Percentiles rank a stretch among this genome's conserved stretches.
Conservation (phyloP, 2,329 filamentous ascomycete species). For the Bipolaris zeicola region DNA sequence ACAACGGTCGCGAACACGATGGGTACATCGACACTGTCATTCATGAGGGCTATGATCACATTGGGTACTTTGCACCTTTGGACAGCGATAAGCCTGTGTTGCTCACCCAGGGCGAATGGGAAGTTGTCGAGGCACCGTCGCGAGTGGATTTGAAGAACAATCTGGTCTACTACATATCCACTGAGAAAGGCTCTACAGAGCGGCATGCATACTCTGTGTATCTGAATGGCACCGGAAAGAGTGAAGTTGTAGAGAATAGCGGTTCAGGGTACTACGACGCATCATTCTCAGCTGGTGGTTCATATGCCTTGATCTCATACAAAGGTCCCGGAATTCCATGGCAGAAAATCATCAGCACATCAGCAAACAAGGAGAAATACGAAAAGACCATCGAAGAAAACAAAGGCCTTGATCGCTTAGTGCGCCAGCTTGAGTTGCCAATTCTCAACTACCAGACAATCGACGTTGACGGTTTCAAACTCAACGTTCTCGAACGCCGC, state of each 20-base stretch:
- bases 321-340: conserved; percentile 83
- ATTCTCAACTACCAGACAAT: conserved; percentile 82
- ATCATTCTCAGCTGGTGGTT: conserved; percentile 81
- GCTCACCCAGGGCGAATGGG: conserved; percentile 89
- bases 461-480: conserved; percentile 76
- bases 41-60: conserved; percentile 83
- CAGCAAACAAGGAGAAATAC: conserved; percentile 67
- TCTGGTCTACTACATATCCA: conserved; percentile 86
- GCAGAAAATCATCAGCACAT: conserved; percentile 88
- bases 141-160: conserved; percentile 84
- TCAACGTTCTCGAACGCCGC: conserved; percentile 80
- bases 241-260: conserved; percentile 73
- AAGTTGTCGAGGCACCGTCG: conserved; percentile 84
- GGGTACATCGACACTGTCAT: conserved; percentile 94
- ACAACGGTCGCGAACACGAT: conserved; percentile 76
- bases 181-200: conserved; percentile 85
- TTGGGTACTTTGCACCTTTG: conserved; percentile 90
- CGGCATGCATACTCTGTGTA: conserved; percentile 91
- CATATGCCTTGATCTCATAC: conserved; percentile 85
- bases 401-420: conserved; percentile 67
- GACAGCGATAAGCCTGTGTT: conserved; percentile 81
- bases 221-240: conserved; percentile 75
- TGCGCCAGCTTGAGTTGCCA: conserved; percentile 79
- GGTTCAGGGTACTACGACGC: conserved; percentile 78
- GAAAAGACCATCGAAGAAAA: conserved; percentile 81